These are phyloP conservation scores for Chlorella sorokiniana DNA, from an alignment of 139 green algal genomes.

Conservation along the genomic window DNA sequence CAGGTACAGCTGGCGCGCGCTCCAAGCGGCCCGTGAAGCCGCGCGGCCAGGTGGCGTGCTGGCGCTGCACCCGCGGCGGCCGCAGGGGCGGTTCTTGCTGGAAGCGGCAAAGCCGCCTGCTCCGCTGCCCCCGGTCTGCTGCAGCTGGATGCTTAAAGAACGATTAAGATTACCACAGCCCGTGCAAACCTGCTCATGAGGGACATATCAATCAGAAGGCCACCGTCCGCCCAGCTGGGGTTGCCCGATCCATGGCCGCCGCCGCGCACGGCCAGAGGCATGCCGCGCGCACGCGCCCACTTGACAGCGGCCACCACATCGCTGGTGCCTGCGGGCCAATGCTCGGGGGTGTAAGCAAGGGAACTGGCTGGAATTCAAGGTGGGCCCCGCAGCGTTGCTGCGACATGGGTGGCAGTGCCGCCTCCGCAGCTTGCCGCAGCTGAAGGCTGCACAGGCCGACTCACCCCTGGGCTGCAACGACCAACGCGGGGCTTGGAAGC, in stretches of 20 bases:
- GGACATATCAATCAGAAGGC: neutral
- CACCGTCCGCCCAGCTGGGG: conserved; percentile 6
- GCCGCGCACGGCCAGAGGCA: conserved; percentile 9
- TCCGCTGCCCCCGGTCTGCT: neutral
- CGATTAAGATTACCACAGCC: neutral
- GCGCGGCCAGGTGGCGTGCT: too few species aligned
- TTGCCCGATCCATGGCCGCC: conserved; percentile 29
- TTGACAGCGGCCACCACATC: conserved; percentile 23
- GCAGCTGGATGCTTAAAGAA: too few species aligned
- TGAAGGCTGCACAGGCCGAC: neutral
- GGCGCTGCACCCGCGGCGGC: neutral
- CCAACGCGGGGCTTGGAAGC: neutral
- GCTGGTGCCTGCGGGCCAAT: conserved; percentile 5
- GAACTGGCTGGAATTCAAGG: too few species aligned
- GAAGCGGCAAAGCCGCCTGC: neutral
- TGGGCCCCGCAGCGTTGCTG: too few species aligned
- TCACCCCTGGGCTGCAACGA: neutral
- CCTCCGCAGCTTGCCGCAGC: too few species aligned
- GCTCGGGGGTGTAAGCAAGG: too few species aligned
- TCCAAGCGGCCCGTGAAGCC: too few species aligned
- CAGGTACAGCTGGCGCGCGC: too few species aligned
- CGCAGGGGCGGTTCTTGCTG: too few species aligned
- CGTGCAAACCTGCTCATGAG: conserved; percentile 1
- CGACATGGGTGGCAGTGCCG: too few species aligned
- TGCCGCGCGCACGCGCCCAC: neutral